Evolutionary conservation across 2,329 filamentous ascomycete genomes (phyloP), one percentile per base, ranked within the genome.

Genomic region (Sclerotinia borealis): DNA sequence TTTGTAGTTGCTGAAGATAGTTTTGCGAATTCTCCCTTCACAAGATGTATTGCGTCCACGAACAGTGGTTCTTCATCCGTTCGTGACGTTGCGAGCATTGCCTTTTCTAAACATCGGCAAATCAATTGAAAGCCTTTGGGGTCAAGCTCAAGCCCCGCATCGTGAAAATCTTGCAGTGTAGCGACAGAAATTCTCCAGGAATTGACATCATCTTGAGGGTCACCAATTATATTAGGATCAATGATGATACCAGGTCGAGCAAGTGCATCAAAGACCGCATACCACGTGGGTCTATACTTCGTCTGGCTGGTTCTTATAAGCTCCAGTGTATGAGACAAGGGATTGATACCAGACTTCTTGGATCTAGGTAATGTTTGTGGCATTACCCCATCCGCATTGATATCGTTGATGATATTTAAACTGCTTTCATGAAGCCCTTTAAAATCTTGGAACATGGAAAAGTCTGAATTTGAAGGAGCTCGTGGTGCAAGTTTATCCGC

Each of bases 181-280:
- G 63, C 62, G 29, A 37, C 41, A 4, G 71, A 63, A 1, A 73
- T 59, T 41, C 59, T 62, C 72, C 73, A 75, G 11, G 69, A 55
- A 22, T 69, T 50, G n/a, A 70, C 58, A 27, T 71, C 67, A 59
- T 72, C 69, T 54, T 65, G 61, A 17, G 69, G 64, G 31, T 67
- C 41, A 4, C 64, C 65, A 51, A 63, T 43, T 9, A 68, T 39
- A 31, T 64, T 41, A 25, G 41, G 59, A 37, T 67, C 61, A 8
- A 74, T 45, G 3, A 72, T 50, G 27, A 66, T 51, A 41, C 67
- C 65, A 10, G 51, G 56, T 45, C 73, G 71, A 2, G 78, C 75
- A 45, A 83, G 71, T 3, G 75, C 74, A 61, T 69, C 68, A 64
- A 80, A 75, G 34, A 81, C 75, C 3, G 69, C 68, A 68, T 78